Evolutionary conservation across 1,284 basidiomycete species (phyloP).

Genomic region (Cronartium ribicola): DNA sequence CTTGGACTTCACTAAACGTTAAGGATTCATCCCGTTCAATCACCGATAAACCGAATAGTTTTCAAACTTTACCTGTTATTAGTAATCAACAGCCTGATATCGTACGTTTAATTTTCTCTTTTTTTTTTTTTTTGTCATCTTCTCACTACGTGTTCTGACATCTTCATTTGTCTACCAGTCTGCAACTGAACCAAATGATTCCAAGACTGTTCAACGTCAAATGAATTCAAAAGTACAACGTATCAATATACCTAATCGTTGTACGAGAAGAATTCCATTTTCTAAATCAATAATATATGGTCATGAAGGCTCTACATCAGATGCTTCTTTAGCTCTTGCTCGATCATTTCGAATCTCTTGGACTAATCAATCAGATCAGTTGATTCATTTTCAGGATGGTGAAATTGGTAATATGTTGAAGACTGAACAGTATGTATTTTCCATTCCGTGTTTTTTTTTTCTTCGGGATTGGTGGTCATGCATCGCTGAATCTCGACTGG

Average conservation of each 20-base stretch:
- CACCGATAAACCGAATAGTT: no score
- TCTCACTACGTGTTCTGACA: no score
- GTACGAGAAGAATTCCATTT: slow-evolving; percentile 55
- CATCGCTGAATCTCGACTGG: no score
- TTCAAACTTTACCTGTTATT: no score
- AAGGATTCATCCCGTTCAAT: no score
- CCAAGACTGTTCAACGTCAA: neutral
- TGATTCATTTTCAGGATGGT: slow-evolving; percentile 25
- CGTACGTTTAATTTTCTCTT: neutral
- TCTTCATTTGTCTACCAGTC: neutral
- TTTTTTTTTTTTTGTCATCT: no score
- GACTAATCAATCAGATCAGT: slow-evolving; percentile 67
- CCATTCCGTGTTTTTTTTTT: neutral
- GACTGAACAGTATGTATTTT: slow-evolving; percentile 2
- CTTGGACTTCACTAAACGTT: no score
- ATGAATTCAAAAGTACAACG: neutral
- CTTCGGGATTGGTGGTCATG: no score
- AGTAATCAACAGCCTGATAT: neutral
- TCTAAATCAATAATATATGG: slow-evolving; percentile 60
- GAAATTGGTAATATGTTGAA: slow-evolving; percentile 37
- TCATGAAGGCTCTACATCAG: slow-evolving; percentile 65
- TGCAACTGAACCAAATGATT: neutral
- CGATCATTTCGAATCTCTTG: slow-evolving; percentile 86
- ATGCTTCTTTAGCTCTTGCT: slow-evolving; percentile 78
- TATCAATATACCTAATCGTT: neutral